phyloP scores from a whole-genome alignment of 2,329 filamentous ascomycete genomes.

The Chaetomium strumarium region DNA sequence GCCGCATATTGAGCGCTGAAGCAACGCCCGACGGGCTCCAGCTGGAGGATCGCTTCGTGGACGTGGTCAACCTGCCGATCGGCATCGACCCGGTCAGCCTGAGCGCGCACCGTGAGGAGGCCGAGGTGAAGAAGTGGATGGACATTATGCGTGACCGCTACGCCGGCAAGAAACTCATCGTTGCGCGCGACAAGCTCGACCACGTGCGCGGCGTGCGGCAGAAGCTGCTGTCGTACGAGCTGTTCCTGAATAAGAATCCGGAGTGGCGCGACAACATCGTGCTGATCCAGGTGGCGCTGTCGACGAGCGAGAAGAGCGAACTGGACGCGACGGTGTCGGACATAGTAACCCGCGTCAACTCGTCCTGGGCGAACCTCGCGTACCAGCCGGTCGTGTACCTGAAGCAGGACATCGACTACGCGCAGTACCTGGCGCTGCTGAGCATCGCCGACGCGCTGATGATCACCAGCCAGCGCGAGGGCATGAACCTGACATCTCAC shows the following conservation, averaged over 20 bases:
- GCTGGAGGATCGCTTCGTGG: conserved; percentile 87
- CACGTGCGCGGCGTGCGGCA: conserved; percentile 87
- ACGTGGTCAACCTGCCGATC: conserved; percentile 79
- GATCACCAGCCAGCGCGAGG: conserved; percentile 91
- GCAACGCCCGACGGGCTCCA: conserved; percentile 83
- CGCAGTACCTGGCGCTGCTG: conserved; percentile 86
- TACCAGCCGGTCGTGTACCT: conserved; percentile 92
- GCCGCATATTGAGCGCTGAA: conserved; percentile 82
- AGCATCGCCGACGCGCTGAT: conserved; percentile 87
- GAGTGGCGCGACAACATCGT: conserved; percentile 85
- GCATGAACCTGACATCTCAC: conserved; percentile 95
- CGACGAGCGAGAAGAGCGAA: conserved; percentile 80
- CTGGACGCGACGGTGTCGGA: conserved; percentile 84
- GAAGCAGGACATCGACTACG: conserved; percentile 88
- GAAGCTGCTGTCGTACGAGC: conserved; percentile 85
- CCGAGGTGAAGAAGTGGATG: conserved; percentile 73
- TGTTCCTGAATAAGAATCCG: conserved; percentile 91
- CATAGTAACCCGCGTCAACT: conserved; percentile 92
- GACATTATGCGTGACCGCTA: conserved; percentile 76
- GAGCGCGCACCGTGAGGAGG: conserved; percentile 61
- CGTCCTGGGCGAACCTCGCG: conserved; percentile 79
- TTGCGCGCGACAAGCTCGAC: conserved; percentile 90
- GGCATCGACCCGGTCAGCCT: conserved; percentile 83
- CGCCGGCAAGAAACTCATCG: conserved; percentile 81
- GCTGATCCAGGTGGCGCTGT: conserved; percentile 88